A percentile compares a stretch with the other conserved stretches of the same genome.
phyloP scores from a whole-genome alignment of 139 green algal species.

The Dunaliella sp. region DNA sequence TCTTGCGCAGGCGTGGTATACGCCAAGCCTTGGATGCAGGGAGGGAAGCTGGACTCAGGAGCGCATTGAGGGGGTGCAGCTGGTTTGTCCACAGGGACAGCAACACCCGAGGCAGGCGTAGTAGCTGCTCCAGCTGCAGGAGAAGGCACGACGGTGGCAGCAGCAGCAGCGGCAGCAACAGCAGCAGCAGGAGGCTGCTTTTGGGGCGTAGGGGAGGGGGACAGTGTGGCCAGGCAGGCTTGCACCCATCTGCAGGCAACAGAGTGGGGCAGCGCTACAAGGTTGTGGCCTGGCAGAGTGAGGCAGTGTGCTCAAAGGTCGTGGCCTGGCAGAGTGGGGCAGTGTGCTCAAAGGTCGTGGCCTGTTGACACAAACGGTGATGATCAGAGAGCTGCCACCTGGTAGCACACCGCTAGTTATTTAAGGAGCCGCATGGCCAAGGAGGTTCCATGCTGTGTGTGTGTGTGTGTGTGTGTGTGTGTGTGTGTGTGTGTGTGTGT shows the following conservation, averaged over 20 bases:
- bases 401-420: too few species aligned
- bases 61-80: not conserved
- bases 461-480: not conserved
- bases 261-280: too few species aligned
- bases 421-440: too few species aligned
- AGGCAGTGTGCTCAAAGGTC: too few species aligned
- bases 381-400: too few species aligned
- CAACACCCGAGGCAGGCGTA: not conserved
- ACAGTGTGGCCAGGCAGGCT: not conserved
- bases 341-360: too few species aligned
- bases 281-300: too few species aligned
- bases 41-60: not conserved
- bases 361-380: too few species aligned
- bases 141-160: not conserved
- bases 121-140: not conserved
- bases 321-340: too few species aligned
- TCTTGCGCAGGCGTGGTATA: too few species aligned
- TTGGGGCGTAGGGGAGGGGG: not conserved
- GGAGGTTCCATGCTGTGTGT: not conserved
- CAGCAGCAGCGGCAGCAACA: not conserved
- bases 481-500: not conserved
- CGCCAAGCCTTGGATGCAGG: not conserved
- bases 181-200: not conserved
- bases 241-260: not conserved
- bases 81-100: not conserved